Evolutionary conservation across 2,329 filamentous ascomycete genomes (phyloP), one percentile per base, ranked within the genome.

Genomic region (Teratosphaeriaceae sp.): DNA sequence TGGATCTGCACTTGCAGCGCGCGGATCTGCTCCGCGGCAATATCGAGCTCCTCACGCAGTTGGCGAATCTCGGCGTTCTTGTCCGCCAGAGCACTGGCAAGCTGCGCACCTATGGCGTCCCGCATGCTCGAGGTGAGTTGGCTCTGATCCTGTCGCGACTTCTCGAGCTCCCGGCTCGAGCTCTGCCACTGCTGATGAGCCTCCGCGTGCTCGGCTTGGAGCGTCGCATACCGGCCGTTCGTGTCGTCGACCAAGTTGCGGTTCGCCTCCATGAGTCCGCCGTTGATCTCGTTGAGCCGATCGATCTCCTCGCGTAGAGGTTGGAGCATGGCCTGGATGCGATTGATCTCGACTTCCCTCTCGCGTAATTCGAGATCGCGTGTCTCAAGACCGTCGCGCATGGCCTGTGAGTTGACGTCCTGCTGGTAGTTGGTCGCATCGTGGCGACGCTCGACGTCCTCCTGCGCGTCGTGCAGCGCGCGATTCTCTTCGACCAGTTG

Each of bases 401-500:
- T 59, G 1, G 66, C 59, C 34, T 68, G 63, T 48, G 71, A 68
- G 48, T 75, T 73, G 54, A 75, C 70, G 49, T 74, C 71, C 55
- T 83, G 83, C 34, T 43, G 46, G 21, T 42, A 46, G 26, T 37
- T 38, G n/a, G 24, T 30, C 5, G 41, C 47, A 47, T 47, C 42
- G 33, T 50, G 38, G n/a, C 34, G 36, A 5, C 42, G 41, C 18
- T 44, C 51, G 15, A 34, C 40, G n/a, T 44, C 44, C 13, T 46
- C 27, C 34, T 45, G 48, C 7, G 85, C 83, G 38, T 89, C 83
- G 54, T 79, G 75, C 21, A 98, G 79, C 49, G 80, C 71, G 44
- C 83, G 81, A 61, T 97, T 97, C 64, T 98, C 90, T 18, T 83
- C 80, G 30, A 84, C 73, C 51, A 98, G 74, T 65, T 90, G 84